phyloP scores from a whole-genome alignment of 225 moss, liverwort and hornwort genomes.

The Antitrichia curtipendula region DNA sequence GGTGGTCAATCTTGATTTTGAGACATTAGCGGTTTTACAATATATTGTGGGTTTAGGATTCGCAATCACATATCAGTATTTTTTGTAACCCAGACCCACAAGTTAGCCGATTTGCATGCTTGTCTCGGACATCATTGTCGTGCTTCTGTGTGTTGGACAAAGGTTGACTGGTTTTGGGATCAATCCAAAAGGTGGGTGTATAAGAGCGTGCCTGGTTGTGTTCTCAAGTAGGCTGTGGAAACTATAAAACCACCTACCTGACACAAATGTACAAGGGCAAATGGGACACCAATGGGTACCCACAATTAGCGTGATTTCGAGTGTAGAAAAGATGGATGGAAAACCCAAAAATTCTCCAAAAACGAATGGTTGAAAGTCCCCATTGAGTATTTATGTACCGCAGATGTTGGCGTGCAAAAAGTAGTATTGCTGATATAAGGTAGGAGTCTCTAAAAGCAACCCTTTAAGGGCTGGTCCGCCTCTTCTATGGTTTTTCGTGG shows the following conservation, averaged over 20 bases:
- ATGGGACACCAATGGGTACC: rapidly evolving
- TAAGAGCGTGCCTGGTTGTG: rapidly evolving
- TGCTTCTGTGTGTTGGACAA: rapidly evolving
- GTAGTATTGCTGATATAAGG: background rate
- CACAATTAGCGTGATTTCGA: rapidly evolving
- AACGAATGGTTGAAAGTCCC: rapidly evolving
- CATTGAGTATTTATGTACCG: rapidly evolving
- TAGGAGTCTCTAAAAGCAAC: no score
- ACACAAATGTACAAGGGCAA: rapidly evolving
- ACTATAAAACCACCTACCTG: rapidly evolving
- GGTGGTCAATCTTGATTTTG: rapidly evolving
- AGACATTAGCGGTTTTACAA: rapidly evolving
- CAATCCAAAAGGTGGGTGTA: background rate
- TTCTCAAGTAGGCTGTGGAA: rapidly evolving
- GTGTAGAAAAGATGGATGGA: rapidly evolving
- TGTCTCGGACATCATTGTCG: rapidly evolving
- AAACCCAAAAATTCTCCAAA: background rate
- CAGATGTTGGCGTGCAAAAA: background rate
- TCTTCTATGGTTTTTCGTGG: no score
- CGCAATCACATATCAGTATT: rapidly evolving
- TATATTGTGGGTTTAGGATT: rapidly evolving
- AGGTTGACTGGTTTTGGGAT: rapidly evolving
- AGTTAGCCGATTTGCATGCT: rapidly evolving
- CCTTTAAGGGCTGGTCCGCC: no score
- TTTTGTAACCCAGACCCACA: rapidly evolving